Evolutionary conservation across 192 early-diverging fungal genomes (phyloP).

Genomic region (Coemansia brasiliensis): DNA sequence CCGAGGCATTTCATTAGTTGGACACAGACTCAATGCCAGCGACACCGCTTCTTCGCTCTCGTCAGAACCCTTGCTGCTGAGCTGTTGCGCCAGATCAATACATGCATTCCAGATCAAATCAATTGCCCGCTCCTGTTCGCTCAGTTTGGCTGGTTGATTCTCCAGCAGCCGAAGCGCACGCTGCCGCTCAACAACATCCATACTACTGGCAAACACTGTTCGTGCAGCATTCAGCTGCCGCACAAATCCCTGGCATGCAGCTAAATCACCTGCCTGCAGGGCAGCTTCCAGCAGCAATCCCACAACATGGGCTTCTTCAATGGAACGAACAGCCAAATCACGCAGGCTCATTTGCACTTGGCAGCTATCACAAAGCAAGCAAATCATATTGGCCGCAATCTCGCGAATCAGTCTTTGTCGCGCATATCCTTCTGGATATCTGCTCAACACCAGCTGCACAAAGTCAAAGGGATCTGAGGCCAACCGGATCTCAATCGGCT

Average conservation of each 20-base stretch:
- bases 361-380: neutral
- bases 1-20: constrained; percentile 21
- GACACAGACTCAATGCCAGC: constrained; percentile 36
- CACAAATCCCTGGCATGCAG: constrained; percentile 16
- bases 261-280: constrained; percentile 1
- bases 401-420: constrained; percentile 26
- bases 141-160: neutral
- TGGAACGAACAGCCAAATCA: constrained; percentile 18
- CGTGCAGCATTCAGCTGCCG: constrained; percentile 29
- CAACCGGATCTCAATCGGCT: constrained; percentile 38
- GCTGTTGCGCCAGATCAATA: constrained; percentile 7
- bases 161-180: constrained; percentile 12
- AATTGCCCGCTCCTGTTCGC: constrained; percentile 23
- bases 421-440: constrained; percentile 20
- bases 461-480: constrained; percentile 20
- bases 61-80: neutral
- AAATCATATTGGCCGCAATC: constrained; percentile 11
- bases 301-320: constrained; percentile 19
- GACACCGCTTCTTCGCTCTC: constrained; percentile 25
- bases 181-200: constrained; percentile 9
- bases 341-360: constrained; percentile 4
- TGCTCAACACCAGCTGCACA: constrained; percentile 14
- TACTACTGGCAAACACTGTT: constrained; percentile 3
- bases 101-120: constrained; percentile 21
- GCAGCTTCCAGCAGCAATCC: constrained; percentile 31